These are phyloP conservation scores for Pseudoscleropodium purum DNA, from an alignment of 225 moss, liverwort and hornwort species.

Conservation along the genomic window DNA sequence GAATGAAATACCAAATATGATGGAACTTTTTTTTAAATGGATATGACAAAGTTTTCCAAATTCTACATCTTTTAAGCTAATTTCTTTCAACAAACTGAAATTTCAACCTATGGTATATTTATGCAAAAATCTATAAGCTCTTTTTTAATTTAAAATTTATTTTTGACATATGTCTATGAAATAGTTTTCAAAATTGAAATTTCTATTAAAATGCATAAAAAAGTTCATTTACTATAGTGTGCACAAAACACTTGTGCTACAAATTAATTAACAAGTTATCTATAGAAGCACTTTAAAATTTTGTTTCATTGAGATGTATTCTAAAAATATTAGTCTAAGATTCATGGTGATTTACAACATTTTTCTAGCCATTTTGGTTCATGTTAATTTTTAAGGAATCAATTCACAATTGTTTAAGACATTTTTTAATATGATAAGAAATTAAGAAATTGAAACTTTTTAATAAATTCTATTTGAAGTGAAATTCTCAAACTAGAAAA, in stretches of 20 bases:
- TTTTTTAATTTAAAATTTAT: too few relatives aligned
- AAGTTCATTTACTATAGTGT: too few relatives aligned
- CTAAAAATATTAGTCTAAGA: not conserved
- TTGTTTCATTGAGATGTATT: not conserved
- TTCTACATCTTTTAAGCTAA: not conserved
- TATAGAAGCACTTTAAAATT: not conserved
- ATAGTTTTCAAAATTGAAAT: not conserved
- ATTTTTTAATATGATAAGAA: not conserved
- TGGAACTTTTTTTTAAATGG: too few relatives aligned
- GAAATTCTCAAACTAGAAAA: not conserved
- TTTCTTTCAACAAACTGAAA: not conserved
- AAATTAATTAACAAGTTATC: not conserved
- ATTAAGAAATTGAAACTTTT: too few relatives aligned
- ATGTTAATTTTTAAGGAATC: not conserved
- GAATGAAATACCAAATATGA: too few relatives aligned
- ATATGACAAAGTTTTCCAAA: too few relatives aligned
- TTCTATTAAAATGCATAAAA: not conserved
- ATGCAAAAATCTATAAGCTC: too few relatives aligned
- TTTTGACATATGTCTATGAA: not conserved
- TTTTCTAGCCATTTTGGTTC: not conserved
- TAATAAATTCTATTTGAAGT: not conserved
- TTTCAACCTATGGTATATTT: too few relatives aligned
- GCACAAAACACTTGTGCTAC: not conserved
- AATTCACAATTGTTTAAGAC: not conserved
- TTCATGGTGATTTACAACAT: not conserved